Base-by-base conservation (phyloP, 208 protist species). In the Crithidia mellificae region DNA sequence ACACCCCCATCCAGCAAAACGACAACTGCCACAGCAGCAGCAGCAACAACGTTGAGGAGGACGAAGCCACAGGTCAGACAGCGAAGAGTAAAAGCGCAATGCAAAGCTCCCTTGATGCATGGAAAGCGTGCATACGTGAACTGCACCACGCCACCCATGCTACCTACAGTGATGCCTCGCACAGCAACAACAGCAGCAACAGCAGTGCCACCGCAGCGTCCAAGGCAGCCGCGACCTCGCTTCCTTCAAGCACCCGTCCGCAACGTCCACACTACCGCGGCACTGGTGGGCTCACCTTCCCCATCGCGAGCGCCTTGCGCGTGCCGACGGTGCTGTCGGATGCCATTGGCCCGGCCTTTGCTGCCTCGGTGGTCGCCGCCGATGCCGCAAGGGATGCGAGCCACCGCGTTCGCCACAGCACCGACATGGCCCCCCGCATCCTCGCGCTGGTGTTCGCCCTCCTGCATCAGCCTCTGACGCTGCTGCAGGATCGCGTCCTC, bases 381-480 rank as follows among this genome's bases (percentile, higher is more conserved):
- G 34, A 32, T 32, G 12, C n/a, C n/a, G n/a, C n/a, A n/a, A n/a
- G n/a, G n/a, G n/a, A n/a, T n/a, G n/a, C n/a, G 19, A 20, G 19
- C 43, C 51, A 29, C 34, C 2, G 1, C 20, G 11, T n/a, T 27
- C 27, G 11, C 17, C 19, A 19, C 27, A 52, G 43, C 12, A 27
- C 12, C 19, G 52, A 34, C 41, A 8, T 57, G 51, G 11, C 41
- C 25, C 32, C 22, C 7, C 20, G 66, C 12, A 30, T 54, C 29
- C 54, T 54, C 24, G 43, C 41, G 27, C 51, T 39, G 22, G 63
- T 32, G 43, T 83, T 65, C 36, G 68, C 46, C 29, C 67, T 62
- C 12, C 51, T 68, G 30, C 78, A 85, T 22, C 72, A 74, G 57
- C 72, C 74, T 14, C 52, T 88, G 24, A 77, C 83, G 8, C 49